Evolutionary conservation across 768 basidiomycete genomes (phyloP), one percentile per base, ranked within the genome.

Genomic region (Tricholoma furcatifolium): DNA sequence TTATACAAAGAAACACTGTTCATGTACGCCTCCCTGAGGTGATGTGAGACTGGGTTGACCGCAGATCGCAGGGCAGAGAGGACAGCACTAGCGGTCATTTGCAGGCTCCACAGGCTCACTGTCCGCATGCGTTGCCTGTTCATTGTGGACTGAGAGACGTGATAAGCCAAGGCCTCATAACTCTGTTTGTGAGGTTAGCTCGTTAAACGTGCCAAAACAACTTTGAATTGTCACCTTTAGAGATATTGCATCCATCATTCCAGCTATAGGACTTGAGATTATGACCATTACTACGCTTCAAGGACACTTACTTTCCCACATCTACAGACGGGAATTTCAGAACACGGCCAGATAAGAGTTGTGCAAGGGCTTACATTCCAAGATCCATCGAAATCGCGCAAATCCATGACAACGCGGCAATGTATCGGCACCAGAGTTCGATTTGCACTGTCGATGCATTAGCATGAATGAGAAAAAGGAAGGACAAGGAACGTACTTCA

Each of bases 351-450:
- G 31, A 20, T 35, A 56, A n/a, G 44, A 44, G 27, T 12, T 47
- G 17, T 50, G 23, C 48, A 36, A 18, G n/a, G 50, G 79, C 88
- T 65, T 66, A 93, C 91, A 50, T 93, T 98, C 95, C 94, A 98
- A 18, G 93, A 83, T 4, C 97, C 97, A 68, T 98, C 93, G 65
- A 98, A 99, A 55, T 97, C 92, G 49, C 70, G 74, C 54, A 96
- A 70, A 54, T 90, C 83, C 64, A 93, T 88, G 34, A 89, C 83
- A 3, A 98, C 85, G 49, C 85, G 82, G 66, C 94, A 98, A 59
- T 87, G 93, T 48, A 98, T 94, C 11, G 97, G 97, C 2, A 99
- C 82, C 61, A 99, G 71, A 1, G 97, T 99, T 54, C 88, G 84
- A 65, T 98, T 96, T 3, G 90, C 87, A 67, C 96, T 98, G 58